Evolutionary conservation across 2,329 filamentous ascomycete genomes (phyloP).

Genomic region (Claviceps monticola): DNA sequence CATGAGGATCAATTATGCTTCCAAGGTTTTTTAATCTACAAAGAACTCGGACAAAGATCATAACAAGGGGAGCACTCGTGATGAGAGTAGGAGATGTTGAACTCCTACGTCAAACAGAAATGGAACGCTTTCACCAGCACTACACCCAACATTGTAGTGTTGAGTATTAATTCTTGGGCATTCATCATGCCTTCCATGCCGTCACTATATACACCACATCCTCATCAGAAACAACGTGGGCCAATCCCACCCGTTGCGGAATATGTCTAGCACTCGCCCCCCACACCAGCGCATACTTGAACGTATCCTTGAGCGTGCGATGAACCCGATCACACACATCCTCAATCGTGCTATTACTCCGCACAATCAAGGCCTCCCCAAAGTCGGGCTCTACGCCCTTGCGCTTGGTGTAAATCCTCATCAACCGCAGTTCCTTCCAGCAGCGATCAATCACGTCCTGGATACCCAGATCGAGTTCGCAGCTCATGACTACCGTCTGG

Average conservation of each 20-base stretch:
- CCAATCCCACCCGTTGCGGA: constrained; percentile 80
- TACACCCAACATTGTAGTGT: neutral
- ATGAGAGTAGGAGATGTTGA: neutral
- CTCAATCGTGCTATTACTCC: constrained; percentile 77
- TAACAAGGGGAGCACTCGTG: neutral
- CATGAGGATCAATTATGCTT: neutral
- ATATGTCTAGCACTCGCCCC: constrained; percentile 90
- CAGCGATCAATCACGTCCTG: constrained; percentile 87
- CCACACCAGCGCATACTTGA: constrained; percentile 98
- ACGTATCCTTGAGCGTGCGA: constrained; percentile 88
- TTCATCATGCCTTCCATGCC: constrained; percentile 43
- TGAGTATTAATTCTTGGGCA: neutral
- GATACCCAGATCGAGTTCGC: constrained; percentile 87
- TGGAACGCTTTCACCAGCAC: neutral
- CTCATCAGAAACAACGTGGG: constrained; percentile 61
- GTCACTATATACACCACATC: constrained; percentile 57
- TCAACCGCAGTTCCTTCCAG: constrained; percentile 84
- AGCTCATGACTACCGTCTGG: constrained; percentile 92
- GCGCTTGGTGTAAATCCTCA: constrained; percentile 91
- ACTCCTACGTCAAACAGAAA: neutral
- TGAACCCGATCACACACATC: constrained; percentile 96
- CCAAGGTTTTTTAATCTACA: no score
- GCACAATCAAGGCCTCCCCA: constrained; percentile 80
- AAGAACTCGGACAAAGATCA: neutral
- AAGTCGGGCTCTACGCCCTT: constrained; percentile 88